Base-by-base conservation (phyloP, 2,329 filamentous ascomycete genomes). In the Zasmidium citrigriseum region DNA sequence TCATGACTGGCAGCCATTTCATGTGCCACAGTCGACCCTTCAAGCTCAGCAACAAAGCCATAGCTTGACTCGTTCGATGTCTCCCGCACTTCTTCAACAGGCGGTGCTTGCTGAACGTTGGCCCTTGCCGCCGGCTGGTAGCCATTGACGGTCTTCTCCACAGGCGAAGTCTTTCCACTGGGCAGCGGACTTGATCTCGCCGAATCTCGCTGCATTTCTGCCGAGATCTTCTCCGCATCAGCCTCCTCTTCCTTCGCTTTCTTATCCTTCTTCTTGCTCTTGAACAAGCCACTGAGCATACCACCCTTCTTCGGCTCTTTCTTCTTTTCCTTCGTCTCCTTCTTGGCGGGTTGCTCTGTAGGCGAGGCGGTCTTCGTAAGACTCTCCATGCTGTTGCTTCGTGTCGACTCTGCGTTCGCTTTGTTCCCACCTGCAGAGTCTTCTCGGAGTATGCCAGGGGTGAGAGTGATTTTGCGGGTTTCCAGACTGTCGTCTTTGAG, bases 391-490 rank as follows among this genome's bases (percentile, higher is more conserved):
- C 90, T 93, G 73, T 83, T 85, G 16, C 63, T 70, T n/a, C 70
- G 58, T 72, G 68, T 67, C 80, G 86, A 81, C 59, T 80, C 58
- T 16, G 66, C 69, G 66, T 49, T 75, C 67, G 58, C 72, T 68
- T 64, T 70, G 48, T 60, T 67, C n/a, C n/a, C 34, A 41, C 12
- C 7, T 29, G 3, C 74, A 70, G 79, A 78, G 64, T 97, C 93
- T 65, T 98, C 93, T 45, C 93, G 87, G 44, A 98, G 79, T 54
- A 99, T 78, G 67, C 96, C 96, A 1, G 95, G 95, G 2, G 95
- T 99, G 46, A 99, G 83, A 0, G 93, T 96, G 66, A 99, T 98
- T 78, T 98, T 98, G 75, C 96, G 92, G 2, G 95, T 97, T 75
- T 98, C 95, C 38, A 91, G 89, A 27, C 86, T 91, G 70, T 99